Conservation (phyloP, 176 grass and related monocot genomes). For the Thinopyrum elongatum region DNA sequence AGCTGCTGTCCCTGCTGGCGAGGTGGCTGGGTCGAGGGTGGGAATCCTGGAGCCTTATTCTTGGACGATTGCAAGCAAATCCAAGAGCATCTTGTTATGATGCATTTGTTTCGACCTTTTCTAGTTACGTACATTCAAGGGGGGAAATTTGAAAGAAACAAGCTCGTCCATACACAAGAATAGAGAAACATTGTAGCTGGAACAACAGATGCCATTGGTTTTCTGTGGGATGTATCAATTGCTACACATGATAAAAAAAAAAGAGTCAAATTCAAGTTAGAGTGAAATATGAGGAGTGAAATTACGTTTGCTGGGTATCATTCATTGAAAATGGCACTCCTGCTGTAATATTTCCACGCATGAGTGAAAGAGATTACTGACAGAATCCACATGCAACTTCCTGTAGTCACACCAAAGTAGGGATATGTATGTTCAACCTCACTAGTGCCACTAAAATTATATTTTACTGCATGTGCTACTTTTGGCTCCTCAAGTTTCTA, state of each 20-base stretch:
- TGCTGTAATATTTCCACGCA: neutral
- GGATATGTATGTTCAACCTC: neutral
- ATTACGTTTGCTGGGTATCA: neutral
- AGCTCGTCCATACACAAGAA: too few relatives aligned
- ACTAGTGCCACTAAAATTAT: neutral
- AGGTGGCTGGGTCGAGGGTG: conserved; percentile 54
- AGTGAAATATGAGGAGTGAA: neutral
- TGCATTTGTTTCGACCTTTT: conserved; percentile 1
- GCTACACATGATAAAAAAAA: neutral
- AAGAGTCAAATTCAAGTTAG: neutral
- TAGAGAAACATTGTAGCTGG: too few relatives aligned
- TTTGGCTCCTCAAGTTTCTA: neutral
- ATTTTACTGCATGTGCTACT: neutral
- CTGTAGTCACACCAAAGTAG: neutral
- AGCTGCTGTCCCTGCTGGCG: conserved; percentile 35
- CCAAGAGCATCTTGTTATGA: neutral
- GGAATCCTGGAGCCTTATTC: conserved; percentile 55
- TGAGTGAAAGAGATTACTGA: neutral
- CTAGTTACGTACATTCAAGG: neutral
- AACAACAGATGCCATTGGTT: neutral
- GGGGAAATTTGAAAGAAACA: too few relatives aligned
- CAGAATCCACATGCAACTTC: neutral
- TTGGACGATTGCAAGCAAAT: conserved; percentile 57
- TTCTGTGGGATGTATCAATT: neutral
- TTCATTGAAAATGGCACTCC: neutral